Conservation (phyloP, 805 yeast genomes). For the Ogataea minuta region DNA sequence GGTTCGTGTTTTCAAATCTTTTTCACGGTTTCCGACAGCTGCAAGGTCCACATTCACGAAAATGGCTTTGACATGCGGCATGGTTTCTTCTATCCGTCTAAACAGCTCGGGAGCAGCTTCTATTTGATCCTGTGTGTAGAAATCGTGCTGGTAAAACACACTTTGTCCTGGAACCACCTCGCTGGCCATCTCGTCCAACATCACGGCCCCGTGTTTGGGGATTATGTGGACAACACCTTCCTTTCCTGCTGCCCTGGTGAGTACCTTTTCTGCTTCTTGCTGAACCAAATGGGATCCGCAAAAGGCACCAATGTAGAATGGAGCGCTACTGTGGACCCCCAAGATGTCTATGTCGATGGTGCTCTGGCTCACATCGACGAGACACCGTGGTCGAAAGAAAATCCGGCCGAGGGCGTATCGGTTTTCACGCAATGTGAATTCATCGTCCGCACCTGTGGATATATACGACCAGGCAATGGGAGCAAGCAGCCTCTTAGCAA, state of each 20-base stretch:
- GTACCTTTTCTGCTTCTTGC: conserved; percentile 79
- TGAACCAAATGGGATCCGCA: conserved; percentile 86
- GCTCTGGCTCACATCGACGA: conserved; percentile 70
- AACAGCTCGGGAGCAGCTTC: conserved; percentile 39
- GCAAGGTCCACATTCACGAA: conserved; percentile 88
- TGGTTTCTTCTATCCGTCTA: conserved; percentile 32
- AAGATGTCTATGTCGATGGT: conserved; percentile 63
- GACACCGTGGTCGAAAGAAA: conserved; percentile 76
- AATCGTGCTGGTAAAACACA: conserved; percentile 83
- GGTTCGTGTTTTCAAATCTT: conserved; percentile 70
- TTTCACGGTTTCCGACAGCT: conserved; percentile 79
- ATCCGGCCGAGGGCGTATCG: conserved; percentile 80
- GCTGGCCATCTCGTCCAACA: conserved; percentile 71
- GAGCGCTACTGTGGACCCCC: conserved; percentile 60
- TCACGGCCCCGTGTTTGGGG: conserved; percentile 80
- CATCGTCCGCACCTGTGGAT: conserved; percentile 87
- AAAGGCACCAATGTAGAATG: conserved; percentile 88
- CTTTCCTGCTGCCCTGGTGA: conserved; percentile 68
- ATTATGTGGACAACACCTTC: conserved; percentile 75
- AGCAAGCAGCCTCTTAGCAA: conserved; percentile 73
- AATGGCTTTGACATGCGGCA: conserved; percentile 65
- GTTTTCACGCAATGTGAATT: conserved; percentile 79
- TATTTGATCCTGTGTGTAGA: conserved; percentile 58
- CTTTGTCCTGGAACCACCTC: conserved; percentile 58
- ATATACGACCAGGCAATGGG: conserved; percentile 84